Conservation (phyloP, 78 protist species). For the Mantamonas sphyraenae region DNA sequence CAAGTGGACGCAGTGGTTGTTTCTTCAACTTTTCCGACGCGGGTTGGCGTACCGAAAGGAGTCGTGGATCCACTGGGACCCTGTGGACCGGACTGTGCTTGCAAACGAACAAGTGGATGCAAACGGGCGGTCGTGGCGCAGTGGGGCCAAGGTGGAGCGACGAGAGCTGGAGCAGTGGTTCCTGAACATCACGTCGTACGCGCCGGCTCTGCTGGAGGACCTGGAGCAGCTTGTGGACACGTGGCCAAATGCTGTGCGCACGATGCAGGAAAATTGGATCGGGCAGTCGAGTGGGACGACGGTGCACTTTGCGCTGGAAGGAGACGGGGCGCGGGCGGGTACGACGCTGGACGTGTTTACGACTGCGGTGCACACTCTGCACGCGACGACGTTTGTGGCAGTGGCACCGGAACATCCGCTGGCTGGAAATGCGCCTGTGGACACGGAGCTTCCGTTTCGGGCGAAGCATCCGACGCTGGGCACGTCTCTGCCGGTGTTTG, state of each 20-base stretch:
- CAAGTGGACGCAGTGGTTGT: constrained; percentile 90
- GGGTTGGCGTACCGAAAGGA: constrained; percentile 70
- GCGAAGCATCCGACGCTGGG: constrained; percentile 18
- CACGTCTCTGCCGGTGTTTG: constrained; percentile 43
- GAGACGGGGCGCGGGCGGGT: neutral
- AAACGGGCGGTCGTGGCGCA: constrained; percentile 79
- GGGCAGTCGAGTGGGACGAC: constrained; percentile 58
- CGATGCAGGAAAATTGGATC: constrained; percentile 82
- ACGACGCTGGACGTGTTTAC: constrained; percentile 53
- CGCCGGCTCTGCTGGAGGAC: constrained; percentile 41
- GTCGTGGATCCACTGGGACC: constrained; percentile 80
- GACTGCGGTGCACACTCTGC: constrained; percentile 75
- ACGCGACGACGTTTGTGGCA: neutral
- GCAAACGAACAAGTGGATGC: constrained; percentile 87
- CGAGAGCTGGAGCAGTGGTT: constrained; percentile 70
- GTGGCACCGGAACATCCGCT: constrained; percentile 53
- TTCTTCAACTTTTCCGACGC: constrained; percentile 41
- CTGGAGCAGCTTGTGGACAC: constrained; percentile 31
- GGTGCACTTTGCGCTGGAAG: constrained; percentile 23
- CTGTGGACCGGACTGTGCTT: constrained; percentile 78
- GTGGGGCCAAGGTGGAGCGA: constrained; percentile 72
- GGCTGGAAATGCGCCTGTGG: neutral
- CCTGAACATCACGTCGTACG: constrained; percentile 54
- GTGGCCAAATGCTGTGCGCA: neutral
- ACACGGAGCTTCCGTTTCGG: neutral